Percentiles rank a stretch among this genome's conserved stretches.
Evolutionary conservation across 2,329 filamentous ascomycete genomes (phyloP).

Genomic region (Aureobasidium lini): DNA sequence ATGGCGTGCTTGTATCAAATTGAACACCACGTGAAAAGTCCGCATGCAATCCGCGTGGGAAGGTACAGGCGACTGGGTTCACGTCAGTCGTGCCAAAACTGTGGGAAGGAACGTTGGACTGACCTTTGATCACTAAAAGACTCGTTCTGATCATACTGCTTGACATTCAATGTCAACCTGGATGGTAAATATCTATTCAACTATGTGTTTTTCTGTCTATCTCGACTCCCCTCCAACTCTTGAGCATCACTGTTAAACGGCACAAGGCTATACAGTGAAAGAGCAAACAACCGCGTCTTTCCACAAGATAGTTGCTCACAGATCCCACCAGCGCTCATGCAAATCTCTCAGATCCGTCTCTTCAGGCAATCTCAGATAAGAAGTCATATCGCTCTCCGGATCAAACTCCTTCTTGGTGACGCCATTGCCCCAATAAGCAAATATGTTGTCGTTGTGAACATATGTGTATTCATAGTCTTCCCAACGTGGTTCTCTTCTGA

Average conservation of each 20-base stretch:
- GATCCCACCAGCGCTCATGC: conserved; percentile 58
- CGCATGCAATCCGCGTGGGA: not conserved
- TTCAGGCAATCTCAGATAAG: conserved; percentile 52
- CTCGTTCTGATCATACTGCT: no score
- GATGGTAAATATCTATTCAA: no score
- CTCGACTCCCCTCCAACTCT: no score
- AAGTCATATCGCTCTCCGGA: conserved; percentile 51
- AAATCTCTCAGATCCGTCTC: conserved; percentile 54
- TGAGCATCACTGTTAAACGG: no score
- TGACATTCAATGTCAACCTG: no score
- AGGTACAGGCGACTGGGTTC: not conserved
- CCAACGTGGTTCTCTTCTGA: conserved; percentile 50
- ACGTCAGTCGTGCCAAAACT: no score
- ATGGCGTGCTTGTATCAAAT: not conserved
- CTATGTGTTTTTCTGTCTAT: no score
- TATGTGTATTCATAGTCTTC: conserved; percentile 53
- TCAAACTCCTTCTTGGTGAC: conserved; percentile 54
- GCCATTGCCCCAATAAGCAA: conserved; percentile 62
- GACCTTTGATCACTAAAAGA: no score
- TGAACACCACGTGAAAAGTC: not conserved
- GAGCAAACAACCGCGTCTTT: no score
- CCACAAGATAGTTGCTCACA: not conserved
- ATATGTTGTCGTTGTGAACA: conserved; percentile 41
- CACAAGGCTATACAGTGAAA: no score
- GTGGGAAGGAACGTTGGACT: no score